These are phyloP conservation scores for Lipomyces lipofer DNA, from an alignment of 805 yeast species.

Conservation along the genomic window DNA sequence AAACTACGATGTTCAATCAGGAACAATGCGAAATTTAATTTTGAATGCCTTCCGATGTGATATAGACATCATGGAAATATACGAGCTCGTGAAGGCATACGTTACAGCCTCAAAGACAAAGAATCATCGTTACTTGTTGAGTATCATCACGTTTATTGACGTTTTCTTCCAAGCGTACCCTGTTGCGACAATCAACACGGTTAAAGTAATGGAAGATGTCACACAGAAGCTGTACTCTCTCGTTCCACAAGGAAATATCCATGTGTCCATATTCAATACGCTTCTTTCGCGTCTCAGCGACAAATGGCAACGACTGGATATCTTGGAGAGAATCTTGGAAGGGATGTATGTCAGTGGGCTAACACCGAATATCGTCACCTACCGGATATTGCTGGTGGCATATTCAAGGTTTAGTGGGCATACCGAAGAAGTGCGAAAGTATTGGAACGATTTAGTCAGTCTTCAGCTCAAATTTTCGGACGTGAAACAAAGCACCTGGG, in stretches of 20 bases:
- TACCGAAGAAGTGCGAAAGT: background rate
- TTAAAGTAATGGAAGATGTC: background rate
- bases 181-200: background rate
- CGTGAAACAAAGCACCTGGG: slow-evolving; percentile 8
- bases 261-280: slow-evolving; percentile 7
- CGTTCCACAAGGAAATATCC: background rate
- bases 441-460: slow-evolving; percentile 10
- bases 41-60: background rate
- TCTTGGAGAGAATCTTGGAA: slow-evolving; percentile 8
- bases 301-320: slow-evolving; percentile 6
- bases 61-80: background rate
- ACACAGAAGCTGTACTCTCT: background rate
- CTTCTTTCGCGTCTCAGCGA: background rate
- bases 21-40: slow-evolving; percentile 6
- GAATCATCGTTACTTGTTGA: background rate
- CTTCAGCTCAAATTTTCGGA: slow-evolving; percentile 2
- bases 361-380: slow-evolving; percentile 14
- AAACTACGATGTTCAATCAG: background rate
- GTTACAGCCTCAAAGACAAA: background rate
- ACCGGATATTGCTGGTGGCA: slow-evolving; percentile 11
- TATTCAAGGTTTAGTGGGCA: background rate
- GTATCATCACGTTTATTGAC: background rate
- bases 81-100: background rate
- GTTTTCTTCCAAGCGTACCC: background rate
- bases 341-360: slow-evolving; percentile 14